phyloP scores from a whole-genome alignment of 2,329 filamentous ascomycete genomes.

The Didymella sp. region DNA sequence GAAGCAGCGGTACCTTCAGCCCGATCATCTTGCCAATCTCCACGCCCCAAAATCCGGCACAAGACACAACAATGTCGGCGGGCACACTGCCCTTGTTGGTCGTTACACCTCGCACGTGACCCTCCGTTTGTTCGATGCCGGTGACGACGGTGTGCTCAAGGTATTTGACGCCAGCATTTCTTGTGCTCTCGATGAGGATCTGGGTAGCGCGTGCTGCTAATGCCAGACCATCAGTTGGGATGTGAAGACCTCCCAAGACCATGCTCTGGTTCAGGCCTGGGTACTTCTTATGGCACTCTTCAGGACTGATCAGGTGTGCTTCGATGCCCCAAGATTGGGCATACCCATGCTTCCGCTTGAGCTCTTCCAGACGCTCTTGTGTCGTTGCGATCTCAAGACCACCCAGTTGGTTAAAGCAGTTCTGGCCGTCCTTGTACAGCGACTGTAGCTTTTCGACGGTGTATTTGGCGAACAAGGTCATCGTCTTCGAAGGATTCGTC shows the following conservation, averaged over 20 bases:
- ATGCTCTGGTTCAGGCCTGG: slow-evolving; percentile 62
- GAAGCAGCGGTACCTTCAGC: slow-evolving; percentile 64
- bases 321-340: slow-evolving; percentile 68
- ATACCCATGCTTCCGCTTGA: slow-evolving; percentile 68
- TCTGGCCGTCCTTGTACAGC: slow-evolving; percentile 52
- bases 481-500: slow-evolving; percentile 64
- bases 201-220: slow-evolving; percentile 68
- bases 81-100: slow-evolving; percentile 59
- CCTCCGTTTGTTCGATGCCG: slow-evolving; percentile 59
- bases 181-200: slow-evolving; percentile 65
- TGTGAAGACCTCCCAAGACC: slow-evolving; percentile 66
- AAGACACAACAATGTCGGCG: slow-evolving; percentile 68
- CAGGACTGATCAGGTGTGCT: slow-evolving; percentile 58
- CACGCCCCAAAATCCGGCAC: slow-evolving; percentile 71
- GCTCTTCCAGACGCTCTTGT: slow-evolving; percentile 63
- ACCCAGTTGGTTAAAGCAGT: slow-evolving; percentile 69
- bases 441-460: slow-evolving; percentile 67
- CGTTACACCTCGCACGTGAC: slow-evolving; percentile 63
- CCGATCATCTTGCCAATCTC: slow-evolving; percentile 69
- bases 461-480: slow-evolving; percentile 67
- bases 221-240: slow-evolving; percentile 67
- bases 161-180: slow-evolving; percentile 65
- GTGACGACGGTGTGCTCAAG: slow-evolving; percentile 64
- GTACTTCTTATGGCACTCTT: slow-evolving; percentile 62
- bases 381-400: slow-evolving; percentile 69